Evolutionary conservation across 495 filamentous ascomycete species (phyloP).

Genomic region (Neurospora sp.): DNA sequence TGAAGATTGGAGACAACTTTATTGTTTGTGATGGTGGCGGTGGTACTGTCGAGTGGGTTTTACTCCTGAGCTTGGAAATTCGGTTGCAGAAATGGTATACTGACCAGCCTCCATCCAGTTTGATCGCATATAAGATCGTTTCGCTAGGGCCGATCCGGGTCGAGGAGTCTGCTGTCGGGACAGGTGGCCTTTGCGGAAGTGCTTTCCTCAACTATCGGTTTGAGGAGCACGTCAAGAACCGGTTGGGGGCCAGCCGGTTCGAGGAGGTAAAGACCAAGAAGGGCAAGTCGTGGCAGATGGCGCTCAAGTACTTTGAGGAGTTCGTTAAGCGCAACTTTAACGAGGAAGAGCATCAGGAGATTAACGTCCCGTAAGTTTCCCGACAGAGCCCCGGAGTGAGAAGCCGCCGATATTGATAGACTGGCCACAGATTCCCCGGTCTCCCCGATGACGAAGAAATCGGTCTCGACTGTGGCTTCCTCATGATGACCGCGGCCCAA

Average conservation of each 20-base stretch:
- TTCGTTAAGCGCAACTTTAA: constrained; percentile 68
- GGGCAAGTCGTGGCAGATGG: constrained; percentile 63
- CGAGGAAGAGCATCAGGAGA: constrained; percentile 58
- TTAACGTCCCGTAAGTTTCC: constrained; percentile 50
- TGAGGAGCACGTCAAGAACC: constrained; percentile 53
- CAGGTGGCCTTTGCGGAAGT: constrained; percentile 55
- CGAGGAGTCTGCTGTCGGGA: constrained; percentile 56
- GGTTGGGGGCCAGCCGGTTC: constrained; percentile 45
- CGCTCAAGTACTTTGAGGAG: constrained; percentile 53
- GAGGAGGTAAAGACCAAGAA: constrained; percentile 51
- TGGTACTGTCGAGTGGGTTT: constrained; percentile 55
- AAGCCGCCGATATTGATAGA: not conserved
- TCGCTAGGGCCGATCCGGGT: constrained; percentile 48
- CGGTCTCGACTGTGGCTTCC: constrained; percentile 53
- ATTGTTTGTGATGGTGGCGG: constrained; percentile 69
- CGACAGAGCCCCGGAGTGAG: not conserved
- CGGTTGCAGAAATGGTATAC: constrained; percentile 9
- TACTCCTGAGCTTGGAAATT: constrained; percentile 5
- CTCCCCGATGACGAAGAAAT: constrained; percentile 56
- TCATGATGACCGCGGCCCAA: constrained; percentile 49
- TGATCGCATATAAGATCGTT: constrained; percentile 60
- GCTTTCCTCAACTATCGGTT: constrained; percentile 63
- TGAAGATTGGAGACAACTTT: constrained; percentile 58
- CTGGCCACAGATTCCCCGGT: constrained; percentile 47
- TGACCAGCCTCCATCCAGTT: constrained; percentile 24